Evolutionary conservation across 176 grass and related monocot genomes (phyloP).

Genomic region (Oryza rufipogon): DNA sequence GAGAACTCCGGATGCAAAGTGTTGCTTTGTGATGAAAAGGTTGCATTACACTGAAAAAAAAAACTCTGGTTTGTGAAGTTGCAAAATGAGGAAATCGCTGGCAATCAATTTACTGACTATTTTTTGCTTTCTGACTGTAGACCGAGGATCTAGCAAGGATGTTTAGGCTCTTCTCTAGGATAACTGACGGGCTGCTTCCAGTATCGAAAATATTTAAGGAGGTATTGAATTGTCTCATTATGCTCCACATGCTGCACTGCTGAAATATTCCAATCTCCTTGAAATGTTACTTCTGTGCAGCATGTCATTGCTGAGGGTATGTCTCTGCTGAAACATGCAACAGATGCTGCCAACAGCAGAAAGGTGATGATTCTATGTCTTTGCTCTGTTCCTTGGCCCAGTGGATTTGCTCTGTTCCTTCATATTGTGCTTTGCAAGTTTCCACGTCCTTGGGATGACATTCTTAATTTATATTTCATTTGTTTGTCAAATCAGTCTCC

Average conservation of each 20-base stretch:
- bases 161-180: conserved; percentile 76
- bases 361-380: conserved; percentile 45
- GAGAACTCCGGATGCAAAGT: conserved; percentile 73
- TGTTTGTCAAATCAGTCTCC: neutral
- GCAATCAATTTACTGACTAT: neutral
- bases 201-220: conserved; percentile 71
- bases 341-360: conserved; percentile 58
- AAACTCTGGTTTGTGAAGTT: neutral
- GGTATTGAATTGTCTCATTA: conserved; percentile 36
- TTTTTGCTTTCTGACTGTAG: conserved; percentile 36
- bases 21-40: conserved; percentile 74
- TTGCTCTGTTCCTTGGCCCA: neutral
- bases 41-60: conserved; percentile 20
- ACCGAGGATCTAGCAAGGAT: conserved; percentile 73
- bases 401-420: neutral
- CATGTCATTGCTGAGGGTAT: conserved; percentile 65
- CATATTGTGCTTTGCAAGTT: neutral
- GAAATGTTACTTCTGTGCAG: conserved; percentile 43
- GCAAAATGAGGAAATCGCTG: neutral
- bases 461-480: neutral
- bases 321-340: conserved; percentile 65
- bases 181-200: conserved; percentile 53
- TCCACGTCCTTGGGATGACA: neutral
- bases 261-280: conserved; percentile 12
- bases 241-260: neutral